Evolutionary conservation across 306 rosid genomes (phyloP).

Genomic region (Pyrus pyrifolia): DNA sequence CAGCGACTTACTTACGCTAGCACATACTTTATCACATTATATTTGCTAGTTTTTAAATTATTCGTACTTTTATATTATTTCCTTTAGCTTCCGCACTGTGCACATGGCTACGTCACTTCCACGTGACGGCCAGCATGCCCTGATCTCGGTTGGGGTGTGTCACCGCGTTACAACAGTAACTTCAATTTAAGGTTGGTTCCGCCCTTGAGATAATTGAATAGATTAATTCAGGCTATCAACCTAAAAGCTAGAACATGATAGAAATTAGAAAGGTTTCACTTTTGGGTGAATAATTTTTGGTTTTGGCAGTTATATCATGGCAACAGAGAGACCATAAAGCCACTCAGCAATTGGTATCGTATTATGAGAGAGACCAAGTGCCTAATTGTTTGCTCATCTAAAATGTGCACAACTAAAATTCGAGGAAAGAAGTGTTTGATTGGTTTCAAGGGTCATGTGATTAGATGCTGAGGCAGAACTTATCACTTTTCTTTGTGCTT

Average conservation of each 20-base stretch:
- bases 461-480: neutral
- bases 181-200: too few species aligned
- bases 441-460: neutral
- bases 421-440: neutral
- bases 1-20: too few species aligned
- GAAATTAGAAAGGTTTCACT: neutral
- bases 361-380: neutral
- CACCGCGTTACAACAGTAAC: too few species aligned
- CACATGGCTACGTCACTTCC: too few species aligned
- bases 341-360: neutral
- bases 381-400: neutral
- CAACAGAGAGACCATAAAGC: neutral
- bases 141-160: too few species aligned
- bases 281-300: neutral
- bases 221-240: neutral
- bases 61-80: too few species aligned
- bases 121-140: too few species aligned
- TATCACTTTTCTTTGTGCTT: neutral
- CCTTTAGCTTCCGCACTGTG: too few species aligned
- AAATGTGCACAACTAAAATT: neutral
- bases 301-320: neutral
- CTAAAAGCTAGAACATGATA: constrained; percentile 1
- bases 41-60: too few species aligned
- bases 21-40: too few species aligned
- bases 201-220: too few species aligned